A percentile compares a stretch with the other conserved stretches of the same genome.
Conservation (phyloP, 2,329 filamentous ascomycete species). For the Microcyclospora pomicola region DNA sequence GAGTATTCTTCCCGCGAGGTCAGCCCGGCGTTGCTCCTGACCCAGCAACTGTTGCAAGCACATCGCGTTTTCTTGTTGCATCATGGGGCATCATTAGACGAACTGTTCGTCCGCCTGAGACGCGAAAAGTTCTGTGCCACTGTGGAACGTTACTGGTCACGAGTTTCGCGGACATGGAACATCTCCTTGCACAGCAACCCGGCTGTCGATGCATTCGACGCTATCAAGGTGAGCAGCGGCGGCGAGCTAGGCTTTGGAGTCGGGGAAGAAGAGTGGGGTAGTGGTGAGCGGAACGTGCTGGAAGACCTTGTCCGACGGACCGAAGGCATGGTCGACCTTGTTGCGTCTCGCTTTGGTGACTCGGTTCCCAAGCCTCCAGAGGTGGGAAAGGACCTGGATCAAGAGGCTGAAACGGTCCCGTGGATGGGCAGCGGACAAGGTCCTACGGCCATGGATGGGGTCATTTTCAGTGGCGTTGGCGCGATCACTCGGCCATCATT, state of each 20-base stretch:
- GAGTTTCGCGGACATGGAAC: slow-evolving; percentile 58
- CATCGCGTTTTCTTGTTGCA: slow-evolving; percentile 78
- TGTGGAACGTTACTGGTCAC: slow-evolving; percentile 70
- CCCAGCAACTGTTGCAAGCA: slow-evolving; percentile 69
- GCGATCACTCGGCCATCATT: slow-evolving; percentile 58
- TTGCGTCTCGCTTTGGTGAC: slow-evolving; percentile 76
- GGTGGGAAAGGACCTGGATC: not conserved
- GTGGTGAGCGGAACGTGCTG: slow-evolving; percentile 81
- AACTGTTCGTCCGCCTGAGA: slow-evolving; percentile 51
- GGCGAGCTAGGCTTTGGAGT: slow-evolving; percentile 90
- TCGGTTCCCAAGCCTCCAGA: slow-evolving; percentile 6
- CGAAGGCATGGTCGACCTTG: slow-evolving; percentile 72
- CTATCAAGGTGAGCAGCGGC: slow-evolving; percentile 75
- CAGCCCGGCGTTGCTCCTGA: slow-evolving; percentile 62
- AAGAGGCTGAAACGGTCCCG: slow-evolving; percentile 20
- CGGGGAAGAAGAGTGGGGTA: slow-evolving; percentile 88
- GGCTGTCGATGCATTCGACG: slow-evolving; percentile 61
- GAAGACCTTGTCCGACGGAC: slow-evolving; percentile 72
- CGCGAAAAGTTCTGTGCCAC: slow-evolving; percentile 57
- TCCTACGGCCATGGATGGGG: slow-evolving; percentile 61
- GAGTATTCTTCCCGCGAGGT: slow-evolving; percentile 89
- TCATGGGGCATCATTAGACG: slow-evolving; percentile 61
- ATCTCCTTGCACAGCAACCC: slow-evolving; percentile 85
- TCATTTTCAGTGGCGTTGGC: slow-evolving; percentile 72
- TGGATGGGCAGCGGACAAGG: slow-evolving; percentile 66